Percentiles rank a stretch among this genome's conserved stretches.
These are phyloP conservation scores for Nakazawaea laoshanensis DNA, from an alignment of 805 yeast genomes.

Conservation along the genomic window DNA sequence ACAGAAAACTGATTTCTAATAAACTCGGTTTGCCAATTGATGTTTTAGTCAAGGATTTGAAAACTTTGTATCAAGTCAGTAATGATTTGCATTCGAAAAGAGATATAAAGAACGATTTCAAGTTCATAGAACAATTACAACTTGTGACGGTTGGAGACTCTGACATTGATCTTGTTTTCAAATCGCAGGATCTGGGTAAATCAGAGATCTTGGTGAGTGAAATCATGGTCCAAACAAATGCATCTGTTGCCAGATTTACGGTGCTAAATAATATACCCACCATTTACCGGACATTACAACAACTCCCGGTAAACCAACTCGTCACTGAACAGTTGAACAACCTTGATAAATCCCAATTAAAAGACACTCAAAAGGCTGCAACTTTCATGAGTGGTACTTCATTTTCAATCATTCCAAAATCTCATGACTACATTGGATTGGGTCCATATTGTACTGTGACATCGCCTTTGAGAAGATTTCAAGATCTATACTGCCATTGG, in stretches of 20 bases:
- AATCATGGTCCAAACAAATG: slow-evolving; percentile 74
- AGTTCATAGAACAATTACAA: slow-evolving; percentile 14
- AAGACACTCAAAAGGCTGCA: slow-evolving; percentile 15
- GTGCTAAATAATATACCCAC: slow-evolving; percentile 37
- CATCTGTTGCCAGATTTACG: slow-evolving; percentile 45
- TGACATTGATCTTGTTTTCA: slow-evolving; percentile 17
- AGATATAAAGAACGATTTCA: slow-evolving; percentile 26
- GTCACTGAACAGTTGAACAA: slow-evolving; percentile 17
- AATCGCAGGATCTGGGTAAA: slow-evolving; percentile 19
- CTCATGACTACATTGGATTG: slow-evolving; percentile 61
- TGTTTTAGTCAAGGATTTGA: slow-evolving; percentile 24
- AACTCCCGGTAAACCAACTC: slow-evolving; percentile 16
- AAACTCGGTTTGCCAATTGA: slow-evolving; percentile 3
- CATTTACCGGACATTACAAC: slow-evolving; percentile 30
- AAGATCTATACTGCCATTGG: slow-evolving; percentile 77
- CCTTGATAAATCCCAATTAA: slow-evolving; percentile 16
- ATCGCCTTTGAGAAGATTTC: slow-evolving; percentile 80
- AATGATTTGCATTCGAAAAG: slow-evolving; percentile 21
- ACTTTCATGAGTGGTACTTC: slow-evolving; percentile 45
- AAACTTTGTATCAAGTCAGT: slow-evolving; percentile 24
- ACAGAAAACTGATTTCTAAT: slow-evolving; percentile 7
- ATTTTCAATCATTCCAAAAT: slow-evolving; percentile 32
- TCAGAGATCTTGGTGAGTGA: slow-evolving; percentile 72
- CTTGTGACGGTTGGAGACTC: slow-evolving; percentile 12
- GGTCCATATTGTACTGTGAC: slow-evolving; percentile 65